phyloP scores from a whole-genome alignment of 2,329 filamentous ascomycete species.

The Xylariomycetidae sp. region DNA sequence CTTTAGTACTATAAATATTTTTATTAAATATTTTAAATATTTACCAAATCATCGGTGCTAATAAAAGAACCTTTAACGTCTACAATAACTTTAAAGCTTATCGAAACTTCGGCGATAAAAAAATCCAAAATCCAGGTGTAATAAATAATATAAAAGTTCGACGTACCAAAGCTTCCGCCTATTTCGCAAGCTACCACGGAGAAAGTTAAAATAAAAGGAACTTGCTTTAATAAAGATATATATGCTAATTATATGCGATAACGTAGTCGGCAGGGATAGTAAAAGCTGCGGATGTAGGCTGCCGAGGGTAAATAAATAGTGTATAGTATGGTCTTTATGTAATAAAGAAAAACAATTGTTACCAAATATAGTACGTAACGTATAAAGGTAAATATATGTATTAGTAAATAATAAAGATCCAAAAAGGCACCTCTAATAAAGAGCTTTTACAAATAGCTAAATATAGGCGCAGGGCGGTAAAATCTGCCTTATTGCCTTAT shows the following conservation, averaged over 20 bases:
- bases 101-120: background rate
- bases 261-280: background rate
- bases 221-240: no score
- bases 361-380: background rate
- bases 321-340: background rate
- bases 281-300: background rate
- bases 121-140: background rate
- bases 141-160: background rate
- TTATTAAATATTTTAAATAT: background rate
- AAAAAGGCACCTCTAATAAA: background rate
- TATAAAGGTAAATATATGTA: background rate
- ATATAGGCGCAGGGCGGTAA: no score
- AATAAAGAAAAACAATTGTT: background rate
- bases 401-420: no score
- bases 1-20: background rate
- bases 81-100: background rate
- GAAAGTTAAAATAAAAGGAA: no score
- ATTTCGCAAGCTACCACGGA: no score
- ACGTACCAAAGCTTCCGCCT: no score
- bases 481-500: no score
- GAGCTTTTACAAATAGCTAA: background rate
- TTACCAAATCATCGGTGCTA: background rate
- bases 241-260: background rate
- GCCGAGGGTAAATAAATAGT: background rate
- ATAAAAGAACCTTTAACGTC: background rate